phyloP scores from a whole-genome alignment of 164 flowering plant genomes.

The Amborella trichopoda region DNA sequence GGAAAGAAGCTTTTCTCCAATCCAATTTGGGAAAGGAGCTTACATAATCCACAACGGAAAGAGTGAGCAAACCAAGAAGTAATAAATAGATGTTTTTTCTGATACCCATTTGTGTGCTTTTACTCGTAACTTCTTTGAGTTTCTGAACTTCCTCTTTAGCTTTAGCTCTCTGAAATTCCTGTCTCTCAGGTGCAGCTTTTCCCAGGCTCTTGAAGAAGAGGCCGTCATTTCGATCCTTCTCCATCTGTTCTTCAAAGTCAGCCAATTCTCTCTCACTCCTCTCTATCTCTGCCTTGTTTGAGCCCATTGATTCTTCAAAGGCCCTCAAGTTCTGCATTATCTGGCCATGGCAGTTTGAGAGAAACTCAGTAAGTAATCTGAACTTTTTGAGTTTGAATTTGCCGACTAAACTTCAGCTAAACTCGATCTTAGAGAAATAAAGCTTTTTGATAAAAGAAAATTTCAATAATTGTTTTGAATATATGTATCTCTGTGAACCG shows the following conservation, averaged over 20 bases:
- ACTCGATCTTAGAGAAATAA: too few relatives aligned
- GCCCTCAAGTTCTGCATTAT: constrained; percentile 65
- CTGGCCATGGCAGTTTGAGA: constrained; percentile 44
- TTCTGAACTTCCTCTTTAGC: constrained; percentile 50
- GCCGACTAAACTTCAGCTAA: too few relatives aligned
- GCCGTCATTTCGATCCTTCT: constrained; percentile 58
- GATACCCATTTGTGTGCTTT: constrained; percentile 39
- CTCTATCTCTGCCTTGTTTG: constrained; percentile 44
- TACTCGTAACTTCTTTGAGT: constrained; percentile 32
- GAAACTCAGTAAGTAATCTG: too few relatives aligned
- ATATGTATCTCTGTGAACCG: too few relatives aligned
- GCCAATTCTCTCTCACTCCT: constrained; percentile 37
- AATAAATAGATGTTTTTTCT: constrained; percentile 67
- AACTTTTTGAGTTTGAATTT: too few relatives aligned
- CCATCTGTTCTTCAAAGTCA: constrained; percentile 58
- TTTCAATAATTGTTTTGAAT: too few relatives aligned
- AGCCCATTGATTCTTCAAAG: constrained; percentile 53
- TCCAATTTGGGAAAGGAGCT: constrained; percentile 27
- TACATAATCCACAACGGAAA: constrained; percentile 35
- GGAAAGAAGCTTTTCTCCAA: constrained; percentile 50
- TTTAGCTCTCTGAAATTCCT: not conserved
- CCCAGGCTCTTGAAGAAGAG: constrained; percentile 68
- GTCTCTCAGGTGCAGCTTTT: constrained; percentile 28
- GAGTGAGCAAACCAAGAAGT: constrained; percentile 32
- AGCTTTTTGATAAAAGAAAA: too few relatives aligned